Evolutionary conservation across 2,329 filamentous ascomycete genomes (phyloP), one percentile per base, ranked within the genome.

Genomic region (Fusarium solani-melongenae): DNA sequence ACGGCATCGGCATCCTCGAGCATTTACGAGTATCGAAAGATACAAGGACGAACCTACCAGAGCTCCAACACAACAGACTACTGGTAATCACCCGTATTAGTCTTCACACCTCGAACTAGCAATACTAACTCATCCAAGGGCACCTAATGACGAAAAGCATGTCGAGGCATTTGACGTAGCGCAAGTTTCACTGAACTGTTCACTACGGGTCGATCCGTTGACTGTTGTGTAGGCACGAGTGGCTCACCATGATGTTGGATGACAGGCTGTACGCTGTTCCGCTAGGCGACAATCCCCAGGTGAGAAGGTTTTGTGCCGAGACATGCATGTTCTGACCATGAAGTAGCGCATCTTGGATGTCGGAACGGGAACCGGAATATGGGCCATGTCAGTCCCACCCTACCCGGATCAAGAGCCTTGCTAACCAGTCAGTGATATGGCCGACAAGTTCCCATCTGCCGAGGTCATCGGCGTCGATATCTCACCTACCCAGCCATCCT

Each of bases 171-270:
- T 72, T 39, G 67, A 72, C 8, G 67, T 72, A 1, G 71, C 71
- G 71, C 29, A 36, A n/a, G 44, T 53, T 6, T 36, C 22, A 24
- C 15, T 14, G 3, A 6, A 5, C 15, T 12, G 1, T 7, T 9
- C 12, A n/a, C 14, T 6, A 2, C 20, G 11, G 22, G 4, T 20
- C 14, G 14, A 20, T n/a, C 22, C 4, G n/a, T 9, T 53, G 31
- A 62, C 20, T 10, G 7, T 33, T 6, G 9, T 51, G 12, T 9
- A 73, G 71, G 6, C 70, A 73, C 8, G 57, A 72, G 53, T 73
- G 71, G 71, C 51, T 73, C 6, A 73, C 66, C 1, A 73, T 73
- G 61, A 72, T 73, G 69, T 61, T 73, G 6, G 53, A 73, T 8
- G 71, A 73, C 7, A 5, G 67, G 20, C 22, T 72, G 4, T 73